A percentile compares a stretch with the other conserved stretches of the same genome.
Conservation (phyloP, 768 basidiomycete species). For the Pulveroboletus ravenelii region DNA sequence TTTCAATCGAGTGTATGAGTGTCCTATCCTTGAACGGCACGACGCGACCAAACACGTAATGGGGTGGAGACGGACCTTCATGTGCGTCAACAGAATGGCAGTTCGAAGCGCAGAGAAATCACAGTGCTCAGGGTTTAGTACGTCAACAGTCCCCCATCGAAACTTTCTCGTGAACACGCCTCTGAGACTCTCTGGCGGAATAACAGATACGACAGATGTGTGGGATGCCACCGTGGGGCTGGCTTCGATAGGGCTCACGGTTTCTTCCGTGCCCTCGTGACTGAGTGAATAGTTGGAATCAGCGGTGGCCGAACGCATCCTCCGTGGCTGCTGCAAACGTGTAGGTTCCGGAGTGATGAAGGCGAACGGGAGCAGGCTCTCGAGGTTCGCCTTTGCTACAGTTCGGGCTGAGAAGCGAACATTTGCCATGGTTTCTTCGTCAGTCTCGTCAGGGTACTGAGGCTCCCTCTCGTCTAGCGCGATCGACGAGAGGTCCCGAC, state of each 20-base stretch:
- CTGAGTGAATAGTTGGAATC: conserved; percentile 18
- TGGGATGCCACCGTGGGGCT: conserved; percentile 33
- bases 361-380: conserved; percentile 67
- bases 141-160: conserved; percentile 86
- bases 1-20: conserved; percentile 5
- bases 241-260: conserved; percentile 22
- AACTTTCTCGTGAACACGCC: conserved; percentile 76
- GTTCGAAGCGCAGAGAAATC: conserved; percentile 85
- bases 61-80: conserved; percentile 54
- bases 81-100: conserved; percentile 77
- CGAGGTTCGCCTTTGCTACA: conserved; percentile 57
- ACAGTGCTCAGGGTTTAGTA: conserved; percentile 79
- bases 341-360: conserved; percentile 68
- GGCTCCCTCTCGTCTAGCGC: conserved; percentile 58
- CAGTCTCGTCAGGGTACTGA: conserved; percentile 49
- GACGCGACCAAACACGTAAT: conserved; percentile 15
- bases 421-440: conserved; percentile 68
- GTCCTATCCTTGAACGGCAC: conserved; percentile 8
- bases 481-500: conserved; percentile 59
- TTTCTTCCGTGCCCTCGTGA: conserved; percentile 17
- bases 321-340: conserved; percentile 33
- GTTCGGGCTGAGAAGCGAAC: conserved; percentile 71
- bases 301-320: conserved; percentile 9
- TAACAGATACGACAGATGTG: conserved; percentile 33
- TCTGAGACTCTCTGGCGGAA: conserved; percentile 62